Evolutionary conservation across 2,329 filamentous ascomycete species (phyloP), one percentile per base, ranked within the genome.

Genomic region (Blastomyces percursus): DNA sequence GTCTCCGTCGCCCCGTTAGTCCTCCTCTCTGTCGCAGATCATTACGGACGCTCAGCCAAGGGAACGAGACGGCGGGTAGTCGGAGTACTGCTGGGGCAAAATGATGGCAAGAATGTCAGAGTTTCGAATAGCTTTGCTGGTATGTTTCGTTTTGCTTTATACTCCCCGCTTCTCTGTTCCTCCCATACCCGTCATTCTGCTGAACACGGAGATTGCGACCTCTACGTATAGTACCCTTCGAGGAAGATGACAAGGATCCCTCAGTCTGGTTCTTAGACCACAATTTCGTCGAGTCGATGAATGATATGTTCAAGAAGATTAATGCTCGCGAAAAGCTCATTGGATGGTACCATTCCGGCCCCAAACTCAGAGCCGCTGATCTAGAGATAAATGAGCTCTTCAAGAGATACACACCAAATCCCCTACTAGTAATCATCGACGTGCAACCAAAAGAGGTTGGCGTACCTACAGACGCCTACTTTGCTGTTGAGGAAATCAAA

Each of bases 221-320:
- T 35, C 32, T 35, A 5, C 24, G 27, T 38, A 66, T 71, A 96
- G 94, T 97, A 55, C 94, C 94, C 0, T 99, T 99, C 73, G 94
- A 99, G 78, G 94, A 99, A 80, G 94, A 99, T 76, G 94, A 96
- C 72, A 96, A 96, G 79, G 92, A 99, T 75, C 93, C 93, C 3
- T 95, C 93, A 44, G 94, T 99, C 74, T 99, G 94, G 94, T 99
- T 97, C 76, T 80, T 99, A 67, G 94, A 99, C 76, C 94, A 99
- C 83, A 97, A 97, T 84, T 99, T 96, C 73, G 90, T 99, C 77
- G 94, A 99, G 79, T 90, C 88, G 70, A 99, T 99, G 94, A 96
- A 94, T 80, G 94, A 97, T 78, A 99, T 99, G 94, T 99, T 99
- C 84, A 99, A 99, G 83, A 97, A 97, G 81, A 92, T 99, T 82